phyloP scores from a whole-genome alignment of 495 filamentous ascomycete species.

The Aspergillus sclerotiicarbonarius region DNA sequence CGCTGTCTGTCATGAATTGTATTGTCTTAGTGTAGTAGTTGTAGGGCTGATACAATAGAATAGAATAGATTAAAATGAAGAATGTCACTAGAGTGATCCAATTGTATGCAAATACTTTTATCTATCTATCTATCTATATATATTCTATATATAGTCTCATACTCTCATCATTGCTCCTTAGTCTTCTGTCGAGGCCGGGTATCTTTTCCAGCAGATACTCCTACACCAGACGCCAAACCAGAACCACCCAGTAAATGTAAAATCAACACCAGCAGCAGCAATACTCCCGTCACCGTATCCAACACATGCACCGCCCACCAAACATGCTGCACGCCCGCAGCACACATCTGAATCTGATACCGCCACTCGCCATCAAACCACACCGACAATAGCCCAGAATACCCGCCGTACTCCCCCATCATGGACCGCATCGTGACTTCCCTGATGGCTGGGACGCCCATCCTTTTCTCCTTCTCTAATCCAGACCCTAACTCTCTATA shows the following conservation, averaged over 20 bases:
- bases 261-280: slow-evolving; percentile 16
- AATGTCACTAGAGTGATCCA: no score
- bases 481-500: neutral
- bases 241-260: neutral
- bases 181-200: neutral
- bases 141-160: no score
- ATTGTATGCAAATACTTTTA: no score
- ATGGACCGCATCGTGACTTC: slow-evolving; percentile 96
- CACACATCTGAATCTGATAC: slow-evolving; percentile 74
- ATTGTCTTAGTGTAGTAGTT: no score
- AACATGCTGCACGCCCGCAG: slow-evolving; percentile 79
- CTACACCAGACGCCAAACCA: neutral
- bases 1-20: no score
- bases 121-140: no score
- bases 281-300: slow-evolving; percentile 53
- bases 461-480: slow-evolving; percentile 11
- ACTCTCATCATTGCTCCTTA: neutral
- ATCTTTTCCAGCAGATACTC: neutral
- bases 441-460: slow-evolving; percentile 50
- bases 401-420: slow-evolving; percentile 93
- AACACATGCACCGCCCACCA: slow-evolving; percentile 90
- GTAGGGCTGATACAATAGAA: no score
- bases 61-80: no score
- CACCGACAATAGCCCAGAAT: slow-evolving; percentile 78
- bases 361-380: slow-evolving; percentile 91